Conservation (phyloP, 139 green algal species). For the Micromonas commoda region DNA sequence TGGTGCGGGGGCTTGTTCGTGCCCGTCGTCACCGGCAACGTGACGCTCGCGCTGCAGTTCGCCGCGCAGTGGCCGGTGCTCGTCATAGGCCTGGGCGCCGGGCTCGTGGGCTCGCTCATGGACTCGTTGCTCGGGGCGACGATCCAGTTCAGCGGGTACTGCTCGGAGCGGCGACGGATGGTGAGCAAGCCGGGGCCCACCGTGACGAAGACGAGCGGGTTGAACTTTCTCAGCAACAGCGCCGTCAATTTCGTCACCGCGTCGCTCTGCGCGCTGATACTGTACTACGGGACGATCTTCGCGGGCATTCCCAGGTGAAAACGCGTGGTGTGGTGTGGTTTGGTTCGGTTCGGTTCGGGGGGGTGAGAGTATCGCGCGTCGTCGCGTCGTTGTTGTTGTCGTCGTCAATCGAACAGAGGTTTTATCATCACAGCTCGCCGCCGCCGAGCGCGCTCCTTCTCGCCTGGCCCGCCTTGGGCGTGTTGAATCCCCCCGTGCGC, state of each 20-base stretch:
- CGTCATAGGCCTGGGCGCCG: constrained; percentile 51
- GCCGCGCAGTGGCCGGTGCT: constrained; percentile 27
- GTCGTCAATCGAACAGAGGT: too few relatives aligned
- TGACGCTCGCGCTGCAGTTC: constrained; percentile 33
- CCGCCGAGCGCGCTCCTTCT: too few relatives aligned
- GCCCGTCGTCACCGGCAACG: constrained; percentile 29
- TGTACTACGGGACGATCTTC: background rate
- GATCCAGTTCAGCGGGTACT: constrained; percentile 74
- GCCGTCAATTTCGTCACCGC: constrained; percentile 45
- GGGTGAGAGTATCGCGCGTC: background rate
- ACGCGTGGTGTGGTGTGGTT: too few relatives aligned
- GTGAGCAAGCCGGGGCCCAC: constrained; percentile 47
- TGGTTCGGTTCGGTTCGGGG: background rate
- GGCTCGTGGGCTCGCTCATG: constrained; percentile 73
- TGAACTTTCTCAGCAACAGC: constrained; percentile 42
- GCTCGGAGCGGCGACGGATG: constrained; percentile 32
- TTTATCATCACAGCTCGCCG: too few relatives aligned
- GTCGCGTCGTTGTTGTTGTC: background rate
- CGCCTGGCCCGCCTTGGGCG: too few relatives aligned
- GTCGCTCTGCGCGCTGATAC: constrained; percentile 12
- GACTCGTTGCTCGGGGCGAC: constrained; percentile 90
- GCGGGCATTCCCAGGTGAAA: background rate
- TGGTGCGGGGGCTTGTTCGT: background rate
- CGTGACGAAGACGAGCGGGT: constrained; percentile 46
- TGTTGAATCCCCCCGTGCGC: too few relatives aligned